Conservation (phyloP, 139 green algal species). For the Ulvella scutata region DNA sequence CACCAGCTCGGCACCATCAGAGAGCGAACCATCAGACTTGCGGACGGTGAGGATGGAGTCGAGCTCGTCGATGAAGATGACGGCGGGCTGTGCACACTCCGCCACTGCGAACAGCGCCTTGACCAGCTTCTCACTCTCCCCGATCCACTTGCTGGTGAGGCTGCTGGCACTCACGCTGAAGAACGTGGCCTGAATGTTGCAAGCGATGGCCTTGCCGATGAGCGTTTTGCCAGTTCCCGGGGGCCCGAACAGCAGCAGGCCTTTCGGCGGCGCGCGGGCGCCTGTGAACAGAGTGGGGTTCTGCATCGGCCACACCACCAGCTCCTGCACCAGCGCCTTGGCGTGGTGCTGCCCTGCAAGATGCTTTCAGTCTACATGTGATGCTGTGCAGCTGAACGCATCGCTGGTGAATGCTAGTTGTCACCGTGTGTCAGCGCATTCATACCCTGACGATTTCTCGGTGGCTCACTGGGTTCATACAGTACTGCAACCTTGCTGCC, state of each 20-base stretch:
- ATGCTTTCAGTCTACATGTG: too few species aligned
- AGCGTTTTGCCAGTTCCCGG: conserved; percentile 96
- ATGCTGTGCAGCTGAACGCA: too few species aligned
- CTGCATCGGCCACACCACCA: conserved; percentile 92
- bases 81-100: conserved; percentile 53
- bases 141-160: conserved; percentile 98
- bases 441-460: too few species aligned
- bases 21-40: conserved; percentile 58
- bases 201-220: conserved; percentile 86
- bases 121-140: conserved; percentile 94
- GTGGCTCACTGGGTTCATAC: too few species aligned
- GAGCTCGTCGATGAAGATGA: conserved; percentile 99
- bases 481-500: too few species aligned
- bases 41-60: conserved; percentile 85
- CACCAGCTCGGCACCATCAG: too few species aligned
- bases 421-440: too few species aligned
- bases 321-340: conserved; percentile 80
- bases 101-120: conserved; percentile 83
- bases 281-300: conserved; percentile 86
- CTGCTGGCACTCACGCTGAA: conserved; percentile 88
- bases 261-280: conserved; percentile 62
- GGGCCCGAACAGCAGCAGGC: conserved; percentile 83
- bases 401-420: too few species aligned
- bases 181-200: conserved; percentile 93
- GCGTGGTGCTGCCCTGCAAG: conserved; percentile 55